Evolutionary conservation across 1,139 yeast genomes (phyloP), one percentile per base, ranked within the genome.

Genomic region (Petasospora rhodanensis): DNA sequence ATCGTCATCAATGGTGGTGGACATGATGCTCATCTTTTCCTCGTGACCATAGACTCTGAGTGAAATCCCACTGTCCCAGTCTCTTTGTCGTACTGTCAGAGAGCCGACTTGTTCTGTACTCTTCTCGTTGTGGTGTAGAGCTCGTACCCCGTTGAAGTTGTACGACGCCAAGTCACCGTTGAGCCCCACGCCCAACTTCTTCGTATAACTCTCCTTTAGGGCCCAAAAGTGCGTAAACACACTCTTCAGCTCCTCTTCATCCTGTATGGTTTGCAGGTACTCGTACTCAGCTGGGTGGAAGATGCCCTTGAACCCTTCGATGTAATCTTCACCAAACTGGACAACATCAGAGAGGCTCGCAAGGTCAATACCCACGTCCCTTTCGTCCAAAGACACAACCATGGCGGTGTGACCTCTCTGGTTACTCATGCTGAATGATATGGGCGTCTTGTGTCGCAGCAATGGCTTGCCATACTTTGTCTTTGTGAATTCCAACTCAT

Each of bases 171-270:
- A 56, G 26, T 77, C 76, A 13, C 68, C 59, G 41, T 77, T 72
- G 18, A 81, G 57, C 0, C 93, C 91, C 14, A 66, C 56, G 0
- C 91, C 91, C 6, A 70, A 44, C 17, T 66, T 66, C 47, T 81
- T 82, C 4, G 80, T 69, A 44, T 74, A 79, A 21, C 83, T 73
- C 51, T 82, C 93, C 49, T 82, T 82, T 35, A 81, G 52, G 0
- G 91, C 79, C 93, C 91, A 82, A 21, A 70, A 62, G 32, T 73
- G 75, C 20, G 78, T 73, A 51, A 70, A 76, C 3, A 50, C 43
- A 16, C 26, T 37, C 23, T 43, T 42, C 23, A 51, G 48, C 2
- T 32, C 35, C 1, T 28, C 32, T 5, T 34, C 31, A 11, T 26
- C 24, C 3, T 24, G 17, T 5, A 43, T 25, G n/a, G 24, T 16